Percentiles rank a stretch among this genome's conserved stretches.
Conservation (phyloP, 2,329 filamentous ascomycete species). For the Sporothrix euskadiensis region DNA sequence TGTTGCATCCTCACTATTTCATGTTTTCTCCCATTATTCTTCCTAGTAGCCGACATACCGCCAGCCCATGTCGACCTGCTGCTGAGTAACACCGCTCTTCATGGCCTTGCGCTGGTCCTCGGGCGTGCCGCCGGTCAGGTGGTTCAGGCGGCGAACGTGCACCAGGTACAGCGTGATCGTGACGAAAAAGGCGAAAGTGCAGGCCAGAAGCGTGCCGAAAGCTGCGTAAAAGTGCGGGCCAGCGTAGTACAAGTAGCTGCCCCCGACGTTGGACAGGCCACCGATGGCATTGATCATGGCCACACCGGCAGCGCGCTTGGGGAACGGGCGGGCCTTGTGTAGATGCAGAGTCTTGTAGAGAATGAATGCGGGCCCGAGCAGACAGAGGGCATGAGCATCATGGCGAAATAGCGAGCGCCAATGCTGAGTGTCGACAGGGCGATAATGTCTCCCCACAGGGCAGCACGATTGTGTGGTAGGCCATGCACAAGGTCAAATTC, state of each 20-base stretch:
- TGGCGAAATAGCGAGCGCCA: constrained; percentile 46
- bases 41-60: constrained; percentile 30
- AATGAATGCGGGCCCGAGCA: constrained; percentile 45
- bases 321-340: constrained; percentile 42
- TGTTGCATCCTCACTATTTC: background rate
- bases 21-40: background rate
- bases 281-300: constrained; percentile 45
- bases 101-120: constrained; percentile 33
- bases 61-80: constrained; percentile 37
- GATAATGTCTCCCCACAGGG: constrained; percentile 38
- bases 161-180: constrained; percentile 34
- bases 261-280: constrained; percentile 41
- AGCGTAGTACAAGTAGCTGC: constrained; percentile 40
- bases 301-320: constrained; percentile 46
- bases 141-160: constrained; percentile 34
- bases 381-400: constrained; percentile 46
- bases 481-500: background rate
- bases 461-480: background rate
- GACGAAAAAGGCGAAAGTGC: constrained; percentile 31
- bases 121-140: constrained; percentile 31
- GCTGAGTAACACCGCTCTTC: constrained; percentile 35
- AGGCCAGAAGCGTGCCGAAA: constrained; percentile 34
- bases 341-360: constrained; percentile 43
- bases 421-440: constrained; percentile 42
- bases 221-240: constrained; percentile 34